Conservation (phyloP, 208 protist species). For the Vickermania ingenoplastis region DNA sequence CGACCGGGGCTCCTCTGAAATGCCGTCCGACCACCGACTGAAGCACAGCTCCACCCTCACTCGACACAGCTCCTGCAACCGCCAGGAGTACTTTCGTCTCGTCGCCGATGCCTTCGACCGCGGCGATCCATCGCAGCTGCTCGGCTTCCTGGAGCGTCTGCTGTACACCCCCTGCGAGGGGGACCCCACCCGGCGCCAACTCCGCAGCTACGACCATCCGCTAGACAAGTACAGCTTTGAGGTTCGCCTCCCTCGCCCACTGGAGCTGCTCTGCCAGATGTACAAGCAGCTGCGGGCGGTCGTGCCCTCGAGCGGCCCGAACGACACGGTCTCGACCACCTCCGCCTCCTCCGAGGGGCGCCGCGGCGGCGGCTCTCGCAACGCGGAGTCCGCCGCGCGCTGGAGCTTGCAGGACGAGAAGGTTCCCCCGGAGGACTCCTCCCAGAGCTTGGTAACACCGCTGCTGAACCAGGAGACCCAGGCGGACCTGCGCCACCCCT, state of each 20-base stretch:
- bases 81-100: slow-evolving; percentile 24
- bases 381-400: no score
- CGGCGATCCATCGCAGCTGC: slow-evolving; percentile 30
- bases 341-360: no score
- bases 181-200: neutral
- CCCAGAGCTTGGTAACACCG: neutral
- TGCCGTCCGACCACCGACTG: slow-evolving; percentile 4
- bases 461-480: neutral
- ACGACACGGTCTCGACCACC: no score
- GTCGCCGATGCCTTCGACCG: slow-evolving; percentile 52
- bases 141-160: slow-evolving; percentile 22
- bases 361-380: no score
- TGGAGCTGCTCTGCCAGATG: neutral
- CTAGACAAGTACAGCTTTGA: neutral
- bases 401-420: no score
- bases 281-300: neutral
- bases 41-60: neutral
- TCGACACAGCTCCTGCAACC: slow-evolving; percentile 15
- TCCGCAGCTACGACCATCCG: neutral
- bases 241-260: neutral
- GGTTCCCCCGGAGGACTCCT: no score
- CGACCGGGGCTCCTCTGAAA: neutral
- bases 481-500: neutral
- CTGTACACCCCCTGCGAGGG: slow-evolving; percentile 5
- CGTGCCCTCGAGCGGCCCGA: no score